A percentile compares a stretch with the other conserved stretches of the same genome.
phyloP scores from a whole-genome alignment of 495 filamentous ascomycete species.

The Xylaria flabelliformis region DNA sequence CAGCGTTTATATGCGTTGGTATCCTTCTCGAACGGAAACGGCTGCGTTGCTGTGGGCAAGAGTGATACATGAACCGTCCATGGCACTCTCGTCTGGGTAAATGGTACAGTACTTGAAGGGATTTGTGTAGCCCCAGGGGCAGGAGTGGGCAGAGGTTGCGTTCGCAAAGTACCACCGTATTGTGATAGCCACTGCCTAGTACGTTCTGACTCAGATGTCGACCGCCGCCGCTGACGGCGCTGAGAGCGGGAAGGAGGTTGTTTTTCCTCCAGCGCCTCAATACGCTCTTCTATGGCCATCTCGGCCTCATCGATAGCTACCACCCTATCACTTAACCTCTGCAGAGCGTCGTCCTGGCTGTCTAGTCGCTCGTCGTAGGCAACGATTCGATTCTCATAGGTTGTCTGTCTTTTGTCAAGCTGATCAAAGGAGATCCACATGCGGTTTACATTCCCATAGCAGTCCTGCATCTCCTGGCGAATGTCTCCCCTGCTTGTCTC shows the following conservation, averaged over 20 bases:
- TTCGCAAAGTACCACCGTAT: conserved; percentile 32
- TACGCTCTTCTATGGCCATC: conserved; percentile 57
- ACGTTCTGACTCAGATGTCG: conserved; percentile 40
- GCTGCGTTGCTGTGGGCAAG: conserved; percentile 55
- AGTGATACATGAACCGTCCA: conserved; percentile 66
- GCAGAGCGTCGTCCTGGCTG: conserved; percentile 48
- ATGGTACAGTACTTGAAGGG: conserved; percentile 24
- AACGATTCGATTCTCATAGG: conserved; percentile 54
- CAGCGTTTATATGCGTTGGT: conserved; percentile 64
- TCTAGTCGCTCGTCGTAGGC: conserved; percentile 52
- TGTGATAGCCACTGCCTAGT: conserved; percentile 27
- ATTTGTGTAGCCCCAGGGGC: conserved; percentile 22
- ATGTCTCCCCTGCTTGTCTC: conserved; percentile 58
- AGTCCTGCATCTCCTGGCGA: conserved; percentile 54
- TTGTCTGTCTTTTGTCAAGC: conserved; percentile 48
- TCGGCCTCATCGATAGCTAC: conserved; percentile 59
- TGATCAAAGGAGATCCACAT: conserved; percentile 57
- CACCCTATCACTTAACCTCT: conserved; percentile 50
- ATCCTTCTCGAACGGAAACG: conserved; percentile 65
- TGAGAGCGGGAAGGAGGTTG: conserved; percentile 30
- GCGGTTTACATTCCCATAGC: conserved; percentile 57
- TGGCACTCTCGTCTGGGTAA: conserved; percentile 37
- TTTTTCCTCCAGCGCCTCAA: conserved; percentile 54
- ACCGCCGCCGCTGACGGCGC: conserved; percentile 36
- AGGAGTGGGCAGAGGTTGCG: conserved; percentile 16